Evolutionary conservation across 805 yeast genomes (phyloP).

Genomic region (Vanderwaltozyma yarrowii): DNA sequence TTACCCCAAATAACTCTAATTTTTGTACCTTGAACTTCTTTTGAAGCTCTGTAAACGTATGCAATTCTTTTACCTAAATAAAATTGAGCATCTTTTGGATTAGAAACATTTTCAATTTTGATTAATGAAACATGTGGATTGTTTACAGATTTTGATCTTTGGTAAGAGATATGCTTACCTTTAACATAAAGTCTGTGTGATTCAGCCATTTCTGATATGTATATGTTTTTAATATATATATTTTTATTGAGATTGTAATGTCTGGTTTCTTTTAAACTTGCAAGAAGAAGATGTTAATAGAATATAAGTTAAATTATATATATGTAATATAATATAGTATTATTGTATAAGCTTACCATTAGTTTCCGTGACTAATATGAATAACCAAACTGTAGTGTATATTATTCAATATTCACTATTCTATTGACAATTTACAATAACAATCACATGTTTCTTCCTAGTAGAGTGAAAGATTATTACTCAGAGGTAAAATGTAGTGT

Average conservation of each 20-base stretch:
- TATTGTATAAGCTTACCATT: too few relatives aligned
- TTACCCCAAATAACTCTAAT: constrained; percentile 99
- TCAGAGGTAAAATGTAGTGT: too few relatives aligned
- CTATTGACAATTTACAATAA: too few relatives aligned
- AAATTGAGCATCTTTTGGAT: constrained; percentile 92
- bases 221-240: too few relatives aligned
- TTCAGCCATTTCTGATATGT: constrained; percentile 68
- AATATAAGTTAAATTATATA: too few relatives aligned
- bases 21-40: constrained; percentile 97
- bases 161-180: constrained; percentile 99
- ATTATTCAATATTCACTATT: too few relatives aligned
- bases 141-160: constrained; percentile 96
- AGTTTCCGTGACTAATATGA: too few relatives aligned
- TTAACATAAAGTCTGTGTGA: constrained; percentile 99
- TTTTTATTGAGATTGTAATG: not conserved
- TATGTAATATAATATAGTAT: too few relatives aligned
- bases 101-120: constrained; percentile 91
- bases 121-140: constrained; percentile 96
- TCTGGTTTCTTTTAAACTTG: not conserved
- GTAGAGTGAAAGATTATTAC: too few relatives aligned
- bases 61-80: constrained; percentile 99
- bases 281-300: not conserved
- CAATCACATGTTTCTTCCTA: too few relatives aligned
- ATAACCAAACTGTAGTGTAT: too few relatives aligned
- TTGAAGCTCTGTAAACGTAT: constrained; percentile 96